Base-by-base conservation (phyloP, 108 stramenopile species). In the Mayamaea pseudoterrestris region DNA sequence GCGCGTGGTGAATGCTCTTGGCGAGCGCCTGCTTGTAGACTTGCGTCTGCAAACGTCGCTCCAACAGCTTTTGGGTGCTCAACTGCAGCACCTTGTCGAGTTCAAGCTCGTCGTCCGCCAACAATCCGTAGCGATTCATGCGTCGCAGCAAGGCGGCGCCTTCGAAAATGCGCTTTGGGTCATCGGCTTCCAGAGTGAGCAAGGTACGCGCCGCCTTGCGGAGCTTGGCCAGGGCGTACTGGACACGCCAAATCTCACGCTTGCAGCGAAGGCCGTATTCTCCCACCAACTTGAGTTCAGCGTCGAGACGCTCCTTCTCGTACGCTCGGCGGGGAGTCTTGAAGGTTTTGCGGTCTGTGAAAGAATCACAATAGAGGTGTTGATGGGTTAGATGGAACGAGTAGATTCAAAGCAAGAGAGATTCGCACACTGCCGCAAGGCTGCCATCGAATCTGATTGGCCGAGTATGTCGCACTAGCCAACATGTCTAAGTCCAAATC, bases 211-310 rank as follows among this genome's bases (percentile, higher is more conserved):
- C 98, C 31, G 94, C 93, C 88, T 97, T 97, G 56, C 98, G 93
- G 62, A 98, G 87, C 82, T 99, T 99, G 66, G 98, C 96, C 48
- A 99, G 73, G 31, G 94, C 93, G 46, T 88, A 95, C 76, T 99
- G 98, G 35, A 93, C 90, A 47, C 98, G 95, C 98, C 98, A 99
- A 80, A 99, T 97, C 68, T 99, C 98, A 61, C 96, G 91, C 94
- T 99, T 99, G 92, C 96, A 98, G 51, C 98, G 82, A 41, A 99
- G 93, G 35, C 98, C 98, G 76, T 99, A 98, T 76, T 99, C 96
- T 68, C 98, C 98, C 34, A 96, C 94, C 34, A 98, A 92, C 73
- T 83, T 80, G 55, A 95, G 83, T 77, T 95, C 96, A 53, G 90
- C 92, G 69, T 95, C 96, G 36, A 95, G 79, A 69, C 93, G 93